Evolutionary conservation across 495 filamentous ascomycete species (phyloP).

Genomic region (Hyaloscypha variabilis): DNA sequence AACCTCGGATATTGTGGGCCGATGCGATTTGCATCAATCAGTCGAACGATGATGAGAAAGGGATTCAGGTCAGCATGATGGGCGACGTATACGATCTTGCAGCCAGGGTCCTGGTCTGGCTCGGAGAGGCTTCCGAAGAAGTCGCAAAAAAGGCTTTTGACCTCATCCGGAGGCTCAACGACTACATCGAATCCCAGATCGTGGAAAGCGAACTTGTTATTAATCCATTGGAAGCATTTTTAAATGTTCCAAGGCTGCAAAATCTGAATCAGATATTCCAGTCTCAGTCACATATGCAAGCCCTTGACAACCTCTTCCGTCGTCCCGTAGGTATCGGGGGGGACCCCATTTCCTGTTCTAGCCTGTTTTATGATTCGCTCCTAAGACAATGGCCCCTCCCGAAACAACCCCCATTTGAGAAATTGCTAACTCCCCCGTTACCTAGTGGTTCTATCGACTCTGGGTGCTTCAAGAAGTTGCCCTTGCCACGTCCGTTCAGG

Average conservation of each 20-base stretch:
- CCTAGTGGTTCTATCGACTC: conserved; percentile 20
- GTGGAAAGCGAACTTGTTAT: background rate
- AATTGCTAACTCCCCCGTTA: no score
- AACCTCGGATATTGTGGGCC: conserved; percentile 6
- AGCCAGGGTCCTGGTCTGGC: conserved; percentile 34
- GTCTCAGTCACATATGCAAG: background rate
- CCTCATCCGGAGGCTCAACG: background rate
- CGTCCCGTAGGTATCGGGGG: no score
- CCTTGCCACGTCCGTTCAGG: background rate
- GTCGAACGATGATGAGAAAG: conserved; percentile 32
- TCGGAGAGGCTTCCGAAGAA: conserved; percentile 26
- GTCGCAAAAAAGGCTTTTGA: background rate
- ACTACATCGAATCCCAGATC: background rate
- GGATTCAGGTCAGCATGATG: conserved; percentile 39
- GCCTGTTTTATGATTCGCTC: no score
- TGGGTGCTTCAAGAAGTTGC: conserved; percentile 24
- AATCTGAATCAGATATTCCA: background rate
- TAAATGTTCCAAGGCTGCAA: background rate
- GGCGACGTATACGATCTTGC: conserved; percentile 37
- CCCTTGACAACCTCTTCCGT: background rate
- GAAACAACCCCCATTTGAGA: no score
- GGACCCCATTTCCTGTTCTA: no score
- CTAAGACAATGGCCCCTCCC: no score
- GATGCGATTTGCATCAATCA: conserved; percentile 46
- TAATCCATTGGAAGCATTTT: background rate